Conservation (phyloP, 2,329 filamentous ascomycete genomes). For the Calonectria pseudoturangicola region DNA sequence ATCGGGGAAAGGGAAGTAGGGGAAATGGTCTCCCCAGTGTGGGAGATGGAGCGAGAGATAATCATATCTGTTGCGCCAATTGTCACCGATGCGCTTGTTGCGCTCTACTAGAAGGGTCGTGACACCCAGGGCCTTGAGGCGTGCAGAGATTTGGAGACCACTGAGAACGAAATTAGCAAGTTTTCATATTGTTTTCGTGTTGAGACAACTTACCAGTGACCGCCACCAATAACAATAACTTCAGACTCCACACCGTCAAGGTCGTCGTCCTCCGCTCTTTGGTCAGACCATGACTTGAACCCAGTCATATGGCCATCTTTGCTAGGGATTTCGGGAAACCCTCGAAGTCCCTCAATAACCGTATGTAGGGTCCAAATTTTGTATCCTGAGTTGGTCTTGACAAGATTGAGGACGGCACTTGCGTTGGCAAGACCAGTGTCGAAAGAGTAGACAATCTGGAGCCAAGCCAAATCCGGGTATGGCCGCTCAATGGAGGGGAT, state of each 20-base stretch:
- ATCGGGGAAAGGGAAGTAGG: neutral
- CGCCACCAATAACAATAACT: neutral
- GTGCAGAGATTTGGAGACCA: neutral
- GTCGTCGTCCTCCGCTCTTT: neutral
- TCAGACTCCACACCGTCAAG: neutral
- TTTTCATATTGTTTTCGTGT: neutral
- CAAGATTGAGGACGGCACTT: neutral
- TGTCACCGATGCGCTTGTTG: neutral
- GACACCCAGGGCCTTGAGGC: neutral
- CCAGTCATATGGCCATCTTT: constrained; percentile 10
- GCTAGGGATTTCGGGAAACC: neutral
- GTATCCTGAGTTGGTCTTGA: neutral
- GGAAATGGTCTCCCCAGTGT: neutral
- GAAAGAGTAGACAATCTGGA: neutral
- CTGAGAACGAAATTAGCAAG: neutral
- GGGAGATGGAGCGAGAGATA: constrained; percentile 6
- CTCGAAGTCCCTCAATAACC: neutral
- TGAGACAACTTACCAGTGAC: neutral
- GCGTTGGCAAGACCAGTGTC: neutral
- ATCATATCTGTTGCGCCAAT: neutral
- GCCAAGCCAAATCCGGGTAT: neutral
- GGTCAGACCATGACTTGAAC: neutral
- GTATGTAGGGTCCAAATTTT: constrained; percentile 5
- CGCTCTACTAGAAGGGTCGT: neutral
- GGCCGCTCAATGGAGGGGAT: neutral